Base-by-base conservation (phyloP, 441 rosid genomes). In the Theobroma grandiflorum region DNA sequence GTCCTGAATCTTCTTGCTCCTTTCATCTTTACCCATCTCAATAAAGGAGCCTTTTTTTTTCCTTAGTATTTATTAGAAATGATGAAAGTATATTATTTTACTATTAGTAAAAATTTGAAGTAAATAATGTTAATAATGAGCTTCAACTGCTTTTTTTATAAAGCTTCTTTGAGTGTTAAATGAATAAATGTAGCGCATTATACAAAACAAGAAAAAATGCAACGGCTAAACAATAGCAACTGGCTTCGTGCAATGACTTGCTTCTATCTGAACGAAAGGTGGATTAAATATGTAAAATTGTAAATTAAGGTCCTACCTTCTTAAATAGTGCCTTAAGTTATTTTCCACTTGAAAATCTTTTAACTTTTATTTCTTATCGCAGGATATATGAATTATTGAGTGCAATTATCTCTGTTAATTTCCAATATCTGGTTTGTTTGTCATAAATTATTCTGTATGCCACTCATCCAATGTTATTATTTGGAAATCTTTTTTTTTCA, bases 231-330 rank as follows among this genome's bases (percentile, higher is more conserved):
- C 55, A 47, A 37, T 37, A 8, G 11, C 63, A 72, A 53, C 63
- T 14, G 76, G 45, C 49, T 58, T 65, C 47, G 45, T 75, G 62
- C 33, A 72, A 72, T 55, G 49, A 10, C 47, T 37, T 76, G 72
- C 50, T 64, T 65, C 8, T 50, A 35, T 37, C 2, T 76, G 11
- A 38, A 65, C 50, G 40, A 4, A n/a, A 9, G 15, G 1, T 14
- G n/a, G 10, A 22, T 70, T 52, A 47, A 31, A 5, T 65, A 35
- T 76, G 63, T 49, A 76, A 35, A 42, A 65, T 50, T 76, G 63
- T 49, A 76, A 35, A 42, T 76, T 50, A 35, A 49, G 37, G 37
- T 64, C 37, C 61, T 65, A 55, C 52, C 50, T 20, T 52, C 33
- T 47, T 62, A 8, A 62, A 75, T 22, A 6, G 53, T 31, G 22